These are phyloP conservation scores for Ceriops zippeliana DNA, from an alignment of 345 rosid genomes.

Conservation along the genomic window DNA sequence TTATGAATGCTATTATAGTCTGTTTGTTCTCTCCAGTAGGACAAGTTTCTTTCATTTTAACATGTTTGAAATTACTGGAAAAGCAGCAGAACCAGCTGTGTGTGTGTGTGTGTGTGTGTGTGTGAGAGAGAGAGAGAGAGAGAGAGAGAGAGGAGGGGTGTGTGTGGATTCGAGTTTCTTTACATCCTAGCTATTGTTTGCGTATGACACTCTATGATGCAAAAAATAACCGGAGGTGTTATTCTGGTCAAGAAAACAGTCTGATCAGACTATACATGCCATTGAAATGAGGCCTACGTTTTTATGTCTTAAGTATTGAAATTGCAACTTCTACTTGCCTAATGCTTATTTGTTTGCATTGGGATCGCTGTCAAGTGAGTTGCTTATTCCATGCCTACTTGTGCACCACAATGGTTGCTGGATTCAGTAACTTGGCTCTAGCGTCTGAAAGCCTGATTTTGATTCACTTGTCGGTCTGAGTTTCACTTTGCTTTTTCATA, in stretches of 20 bases:
- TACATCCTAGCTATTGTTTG: too few species aligned
- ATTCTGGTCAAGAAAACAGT: too few species aligned
- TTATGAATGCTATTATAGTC: slow-evolving; percentile 6
- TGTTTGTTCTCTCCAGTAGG: slow-evolving; percentile 3
- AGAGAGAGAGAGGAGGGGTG: not conserved
- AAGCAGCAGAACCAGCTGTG: not conserved
- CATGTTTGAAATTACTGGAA: not conserved
- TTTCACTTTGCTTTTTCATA: not conserved
- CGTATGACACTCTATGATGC: not conserved
- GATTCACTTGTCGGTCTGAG: not conserved
- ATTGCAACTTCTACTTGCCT: not conserved
- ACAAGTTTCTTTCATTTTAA: not conserved
- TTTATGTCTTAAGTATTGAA: not conserved
- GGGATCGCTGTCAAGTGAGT: not conserved
- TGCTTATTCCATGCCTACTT: not conserved
- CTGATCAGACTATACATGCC: too few species aligned
- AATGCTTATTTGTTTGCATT: not conserved
- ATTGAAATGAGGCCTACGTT: not conserved
- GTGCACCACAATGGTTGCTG: not conserved
- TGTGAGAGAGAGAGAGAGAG: not conserved
- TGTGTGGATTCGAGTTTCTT: too few species aligned
- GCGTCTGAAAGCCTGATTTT: not conserved
- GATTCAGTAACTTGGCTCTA: not conserved
- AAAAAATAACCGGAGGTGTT: not conserved
- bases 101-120: too few species aligned